These are phyloP conservation scores for Sicyos baderoa DNA, from an alignment of 306 rosid genomes.

Conservation along the genomic window DNA sequence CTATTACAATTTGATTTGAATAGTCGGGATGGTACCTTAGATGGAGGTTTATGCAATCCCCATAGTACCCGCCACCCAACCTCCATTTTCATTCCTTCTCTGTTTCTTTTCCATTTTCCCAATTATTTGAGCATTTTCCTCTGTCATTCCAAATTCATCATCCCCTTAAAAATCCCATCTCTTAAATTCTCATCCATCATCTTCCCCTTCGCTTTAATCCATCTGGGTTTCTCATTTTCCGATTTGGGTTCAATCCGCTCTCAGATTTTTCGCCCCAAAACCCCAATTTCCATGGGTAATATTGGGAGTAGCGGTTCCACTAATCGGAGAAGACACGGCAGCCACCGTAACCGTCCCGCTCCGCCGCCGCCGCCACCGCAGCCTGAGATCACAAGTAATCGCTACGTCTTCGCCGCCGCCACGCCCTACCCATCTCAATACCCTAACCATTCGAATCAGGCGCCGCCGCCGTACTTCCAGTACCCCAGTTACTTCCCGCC, in stretches of 20 bases:
- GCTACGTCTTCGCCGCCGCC: slow-evolving; percentile 51
- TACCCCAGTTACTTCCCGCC: slow-evolving; percentile 50
- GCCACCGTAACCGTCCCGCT: slow-evolving; percentile 39
- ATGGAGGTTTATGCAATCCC: slow-evolving; percentile 87
- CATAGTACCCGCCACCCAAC: slow-evolving; percentile 38
- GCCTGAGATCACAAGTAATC: slow-evolving; percentile 55
- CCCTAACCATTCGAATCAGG: slow-evolving; percentile 35
- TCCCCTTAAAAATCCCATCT: no score
- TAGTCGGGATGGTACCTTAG: background rate
- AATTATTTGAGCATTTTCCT: background rate
- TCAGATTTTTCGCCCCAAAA: no score
- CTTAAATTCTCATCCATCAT: background rate
- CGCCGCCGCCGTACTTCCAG: slow-evolving; percentile 39
- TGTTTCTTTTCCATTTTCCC: background rate
- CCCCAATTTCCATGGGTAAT: slow-evolving; percentile 54
- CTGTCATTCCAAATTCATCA: background rate
- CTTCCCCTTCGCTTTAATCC: background rate
- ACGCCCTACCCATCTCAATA: slow-evolving; percentile 54
- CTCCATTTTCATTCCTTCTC: background rate
- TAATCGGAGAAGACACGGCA: slow-evolving; percentile 46
- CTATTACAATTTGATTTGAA: no score
- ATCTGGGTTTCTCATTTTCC: background rate
- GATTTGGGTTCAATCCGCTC: background rate
- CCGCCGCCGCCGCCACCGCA: slow-evolving; percentile 51
- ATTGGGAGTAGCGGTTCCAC: slow-evolving; percentile 44